Evolutionary conservation across 83 land plant genomes (phyloP).

Genomic region (Picea abies): DNA sequence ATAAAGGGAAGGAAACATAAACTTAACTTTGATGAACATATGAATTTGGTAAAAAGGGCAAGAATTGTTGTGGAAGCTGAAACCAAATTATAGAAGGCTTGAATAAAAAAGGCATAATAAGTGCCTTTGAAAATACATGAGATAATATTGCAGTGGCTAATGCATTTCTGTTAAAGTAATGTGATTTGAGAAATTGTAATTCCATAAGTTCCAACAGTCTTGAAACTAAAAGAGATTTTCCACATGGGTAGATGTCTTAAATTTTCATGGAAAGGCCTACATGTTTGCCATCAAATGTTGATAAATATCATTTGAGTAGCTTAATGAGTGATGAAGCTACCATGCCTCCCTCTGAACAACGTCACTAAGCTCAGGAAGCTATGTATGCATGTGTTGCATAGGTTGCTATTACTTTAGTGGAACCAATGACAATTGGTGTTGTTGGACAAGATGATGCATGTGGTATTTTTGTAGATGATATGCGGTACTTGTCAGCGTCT

Average conservation of each 20-base stretch:
- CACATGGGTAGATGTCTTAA: constrained; percentile 8
- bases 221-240: constrained; percentile 12
- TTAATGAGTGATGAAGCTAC: constrained; percentile 65
- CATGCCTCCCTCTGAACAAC: constrained; percentile 62
- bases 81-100: background rate
- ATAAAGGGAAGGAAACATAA: constrained; percentile 21
- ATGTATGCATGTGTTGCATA: constrained; percentile 59
- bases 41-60: background rate
- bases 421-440: background rate
- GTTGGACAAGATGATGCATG: constrained; percentile 20
- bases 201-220: constrained; percentile 8
- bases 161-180: constrained; percentile 7
- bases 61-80: constrained; percentile 7
- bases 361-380: constrained; percentile 64
- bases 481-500: too few species aligned
- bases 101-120: background rate
- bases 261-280: constrained; percentile 10
- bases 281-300: constrained; percentile 46
- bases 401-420: constrained; percentile 24
- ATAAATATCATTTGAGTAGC: constrained; percentile 34
- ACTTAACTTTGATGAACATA: constrained; percentile 20
- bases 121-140: background rate
- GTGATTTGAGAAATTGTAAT: constrained; percentile 13
- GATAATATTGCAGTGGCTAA: constrained; percentile 2
- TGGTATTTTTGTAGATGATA: background rate